Evolutionary conservation across 768 basidiomycete species (phyloP), one percentile per base, ranked within the genome.

Genomic region (Amanita jacksonii): DNA sequence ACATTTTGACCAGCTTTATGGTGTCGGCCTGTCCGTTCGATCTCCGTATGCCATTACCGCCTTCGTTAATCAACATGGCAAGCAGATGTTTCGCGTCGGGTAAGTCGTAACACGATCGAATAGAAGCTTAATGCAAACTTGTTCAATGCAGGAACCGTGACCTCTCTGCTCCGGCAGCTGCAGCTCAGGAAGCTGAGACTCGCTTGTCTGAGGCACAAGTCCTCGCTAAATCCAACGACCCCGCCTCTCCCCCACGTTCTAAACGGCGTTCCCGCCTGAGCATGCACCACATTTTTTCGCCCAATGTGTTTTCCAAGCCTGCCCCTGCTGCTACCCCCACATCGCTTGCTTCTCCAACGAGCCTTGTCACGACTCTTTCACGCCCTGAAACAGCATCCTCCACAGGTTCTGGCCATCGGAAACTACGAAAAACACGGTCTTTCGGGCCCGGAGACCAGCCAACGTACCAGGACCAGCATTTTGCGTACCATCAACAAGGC

Each of bases 11-110:
- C 74, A 78, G 39, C 63, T 72, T 33, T 59, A 77, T 27, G 81
- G 85, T 9, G 82, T 89, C 23, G 72, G 76, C 12, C 70, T 73
- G 53, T 68, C 76, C 48, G 68, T 79, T 8, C 76, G 81, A 23
- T 88, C 85, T 9, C 86, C 87, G 2, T 90, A 81, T 56, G 78
- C 78, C 30, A 85, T 87, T 53, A 88, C 85, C n/a, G 79, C 80
- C 6, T 79, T 85, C 53, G 72, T 83, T 38, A 88, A 85, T 56
- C 84, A 87, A 56, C 78, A 85, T 61, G 87, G 87, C 42, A 79
- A 77, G 54, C 70, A 73, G 57, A 76, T 84, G 70, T 88, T 69
- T 62, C 81, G 87, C 38, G 73, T 91, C 35, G 79, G 84, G 85
- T 87, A 48, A 60, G 80, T 72, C 23, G n/a, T 32, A 48, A 15